These are phyloP conservation scores for Vigna hirtella DNA, from an alignment of 306 rosid species.

Conservation along the genomic window DNA sequence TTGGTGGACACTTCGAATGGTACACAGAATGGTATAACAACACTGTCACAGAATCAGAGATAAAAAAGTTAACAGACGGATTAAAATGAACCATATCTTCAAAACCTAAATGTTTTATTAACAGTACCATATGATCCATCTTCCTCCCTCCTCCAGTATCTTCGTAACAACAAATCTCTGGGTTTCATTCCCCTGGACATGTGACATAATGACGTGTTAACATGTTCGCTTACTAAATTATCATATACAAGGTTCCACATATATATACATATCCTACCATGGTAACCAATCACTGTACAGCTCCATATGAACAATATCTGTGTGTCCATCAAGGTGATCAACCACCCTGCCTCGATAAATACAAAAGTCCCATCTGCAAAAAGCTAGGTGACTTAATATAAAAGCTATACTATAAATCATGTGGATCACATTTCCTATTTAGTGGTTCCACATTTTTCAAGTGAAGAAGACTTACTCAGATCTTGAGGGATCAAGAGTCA, in stretches of 20 bases:
- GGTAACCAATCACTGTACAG: slow-evolving; percentile 86
- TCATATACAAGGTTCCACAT: slow-evolving; percentile 15
- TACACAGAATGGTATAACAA: slow-evolving; percentile 77
- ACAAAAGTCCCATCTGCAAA: slow-evolving; percentile 95
- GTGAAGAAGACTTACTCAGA: slow-evolving; percentile 66
- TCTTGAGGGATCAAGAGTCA: slow-evolving; percentile 88
- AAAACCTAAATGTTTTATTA: slow-evolving; percentile 6
- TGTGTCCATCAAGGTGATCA: slow-evolving; percentile 91
- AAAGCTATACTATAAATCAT: slow-evolving; percentile 40
- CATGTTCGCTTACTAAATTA: slow-evolving; percentile 27
- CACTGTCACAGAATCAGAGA: slow-evolving; percentile 62
- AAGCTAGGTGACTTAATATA: slow-evolving; percentile 48
- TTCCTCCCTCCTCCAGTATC: slow-evolving; percentile 97
- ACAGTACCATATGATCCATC: slow-evolving; percentile 91
- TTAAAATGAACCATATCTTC: slow-evolving; percentile 24
- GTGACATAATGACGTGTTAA: slow-evolving; percentile 40
- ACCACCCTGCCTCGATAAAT: slow-evolving; percentile 68
- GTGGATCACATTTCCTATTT: not conserved
- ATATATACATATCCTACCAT: slow-evolving; percentile 55
- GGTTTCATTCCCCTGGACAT: slow-evolving; percentile 80
- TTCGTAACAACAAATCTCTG: slow-evolving; percentile 77
- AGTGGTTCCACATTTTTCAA: not conserved
- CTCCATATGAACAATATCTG: slow-evolving; percentile 77
- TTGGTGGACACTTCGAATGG: slow-evolving; percentile 73
- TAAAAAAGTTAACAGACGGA: slow-evolving; percentile 29